Evolutionary conservation across 2,329 filamentous ascomycete genomes (phyloP).

Genomic region (Cladophialophora bantiana): DNA sequence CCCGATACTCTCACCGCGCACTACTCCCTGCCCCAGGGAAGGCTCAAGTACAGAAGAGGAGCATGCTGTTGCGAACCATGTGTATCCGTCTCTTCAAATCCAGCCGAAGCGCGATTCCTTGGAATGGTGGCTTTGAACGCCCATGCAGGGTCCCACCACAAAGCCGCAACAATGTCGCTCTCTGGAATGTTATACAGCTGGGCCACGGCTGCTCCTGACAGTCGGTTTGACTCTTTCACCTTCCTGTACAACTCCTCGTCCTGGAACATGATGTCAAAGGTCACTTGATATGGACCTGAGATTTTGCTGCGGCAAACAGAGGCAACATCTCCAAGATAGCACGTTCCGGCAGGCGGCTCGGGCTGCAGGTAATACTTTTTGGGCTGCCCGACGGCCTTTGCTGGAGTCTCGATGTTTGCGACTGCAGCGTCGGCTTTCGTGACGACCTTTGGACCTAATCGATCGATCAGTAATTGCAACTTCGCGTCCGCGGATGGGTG

Average conservation of each 20-base stretch:
- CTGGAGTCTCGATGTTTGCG: constrained; percentile 1
- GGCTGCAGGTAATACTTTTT: constrained; percentile 22
- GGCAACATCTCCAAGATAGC: constrained; percentile 47
- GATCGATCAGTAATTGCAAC: neutral
- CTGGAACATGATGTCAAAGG: constrained; percentile 60
- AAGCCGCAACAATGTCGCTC: constrained; percentile 44
- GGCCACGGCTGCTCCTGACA: constrained; percentile 44
- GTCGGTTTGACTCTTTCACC: constrained; percentile 48
- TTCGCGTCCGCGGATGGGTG: neutral
- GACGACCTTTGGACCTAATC: constrained; percentile 10
- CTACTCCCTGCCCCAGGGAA: constrained; percentile 25
- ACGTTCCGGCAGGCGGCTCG: constrained; percentile 21
- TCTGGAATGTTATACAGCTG: constrained; percentile 42
- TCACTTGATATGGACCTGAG: constrained; percentile 60
- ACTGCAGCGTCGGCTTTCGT: constrained; percentile 16
- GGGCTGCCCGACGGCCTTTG: constrained; percentile 1
- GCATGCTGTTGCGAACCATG: constrained; percentile 52
- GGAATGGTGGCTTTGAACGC: constrained; percentile 58
- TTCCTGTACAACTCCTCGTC: constrained; percentile 45
- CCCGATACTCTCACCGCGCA: neutral
- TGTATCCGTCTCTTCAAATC: constrained; percentile 50
- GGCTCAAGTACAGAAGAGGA: constrained; percentile 43
- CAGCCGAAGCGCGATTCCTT: constrained; percentile 45
- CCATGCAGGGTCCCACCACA: constrained; percentile 56
- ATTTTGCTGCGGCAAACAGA: constrained; percentile 60